phyloP scores from a whole-genome alignment of 768 basidiomycete species.

The Flagelloscypha sp. region DNA sequence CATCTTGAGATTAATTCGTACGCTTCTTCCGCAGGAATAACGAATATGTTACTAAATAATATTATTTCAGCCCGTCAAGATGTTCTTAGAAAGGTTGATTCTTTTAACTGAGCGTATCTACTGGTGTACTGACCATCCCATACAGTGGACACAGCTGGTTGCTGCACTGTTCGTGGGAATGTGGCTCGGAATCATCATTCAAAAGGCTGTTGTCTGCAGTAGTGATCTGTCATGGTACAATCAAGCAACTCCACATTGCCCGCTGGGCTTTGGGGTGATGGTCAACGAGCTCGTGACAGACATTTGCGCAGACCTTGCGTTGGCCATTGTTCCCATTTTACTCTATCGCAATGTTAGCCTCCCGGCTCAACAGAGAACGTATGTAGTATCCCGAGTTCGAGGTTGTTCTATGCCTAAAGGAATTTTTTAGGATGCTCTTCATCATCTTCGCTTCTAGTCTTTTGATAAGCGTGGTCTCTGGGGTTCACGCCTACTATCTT shows the following conservation, averaged over 20 bases:
- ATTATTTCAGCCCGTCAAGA: no score
- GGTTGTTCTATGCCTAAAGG: no score
- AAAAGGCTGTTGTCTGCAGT: conserved; percentile 10
- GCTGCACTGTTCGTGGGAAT: conserved; percentile 3
- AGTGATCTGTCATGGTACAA: conserved; percentile 4
- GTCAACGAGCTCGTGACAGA: conserved; percentile 7
- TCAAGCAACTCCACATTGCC: conserved; percentile 6
- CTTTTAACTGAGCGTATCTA: no score
- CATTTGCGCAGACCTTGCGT: conserved; percentile 3
- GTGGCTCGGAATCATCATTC: conserved; percentile 7
- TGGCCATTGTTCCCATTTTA: conserved; percentile 6
- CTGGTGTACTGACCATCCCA: no score
- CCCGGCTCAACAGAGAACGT: conserved; percentile 4
- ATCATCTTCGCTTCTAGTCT: conserved; percentile 13
- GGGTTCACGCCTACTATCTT: conserved; percentile 9
- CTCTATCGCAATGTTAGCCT: conserved; percentile 5
- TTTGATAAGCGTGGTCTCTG: conserved; percentile 9
- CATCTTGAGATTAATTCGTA: conserved; percentile 6
- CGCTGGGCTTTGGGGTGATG: conserved; percentile 4
- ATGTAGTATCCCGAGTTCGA: background rate
- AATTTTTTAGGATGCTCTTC: conserved; percentile 8
- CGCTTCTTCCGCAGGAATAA: conserved; percentile 2
- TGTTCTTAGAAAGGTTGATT: no score
- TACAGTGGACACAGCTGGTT: no score
- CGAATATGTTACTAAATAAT: conserved; percentile 3